These are phyloP conservation scores for Sarcodon sp. DNA, from an alignment of 768 basidiomycete species.

Conservation along the genomic window DNA sequence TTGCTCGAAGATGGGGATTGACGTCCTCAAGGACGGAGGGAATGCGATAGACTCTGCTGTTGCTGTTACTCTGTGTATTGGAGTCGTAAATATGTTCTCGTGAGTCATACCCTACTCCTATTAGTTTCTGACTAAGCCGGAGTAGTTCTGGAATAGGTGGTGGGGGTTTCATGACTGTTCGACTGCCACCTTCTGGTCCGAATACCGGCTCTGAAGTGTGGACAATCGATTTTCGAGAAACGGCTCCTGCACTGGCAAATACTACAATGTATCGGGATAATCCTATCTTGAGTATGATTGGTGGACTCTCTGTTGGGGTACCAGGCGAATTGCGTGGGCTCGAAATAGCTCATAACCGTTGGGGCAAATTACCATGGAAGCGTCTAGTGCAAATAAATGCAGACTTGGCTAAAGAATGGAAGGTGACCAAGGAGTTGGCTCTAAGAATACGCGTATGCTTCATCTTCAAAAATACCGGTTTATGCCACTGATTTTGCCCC, in stretches of 20 bases:
- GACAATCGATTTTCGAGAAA: slow-evolving; percentile 83
- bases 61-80: slow-evolving; percentile 63
- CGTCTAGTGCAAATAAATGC: slow-evolving; percentile 65
- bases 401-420: slow-evolving; percentile 68
- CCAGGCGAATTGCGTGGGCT: slow-evolving; percentile 88
- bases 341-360: slow-evolving; percentile 68
- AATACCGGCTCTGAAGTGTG: slow-evolving; percentile 43
- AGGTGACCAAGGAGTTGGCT: slow-evolving; percentile 65
- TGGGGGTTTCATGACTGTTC: slow-evolving; percentile 78
- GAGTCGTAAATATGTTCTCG: slow-evolving; percentile 88
- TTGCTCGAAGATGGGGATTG: slow-evolving; percentile 80
- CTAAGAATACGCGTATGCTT: slow-evolving; percentile 38
- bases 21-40: slow-evolving; percentile 67
- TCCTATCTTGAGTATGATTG: slow-evolving; percentile 41
- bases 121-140: slow-evolving; percentile 4
- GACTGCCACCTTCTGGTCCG: slow-evolving; percentile 42
- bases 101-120: slow-evolving; percentile 23
- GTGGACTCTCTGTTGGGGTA: slow-evolving; percentile 81
- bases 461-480: neutral
- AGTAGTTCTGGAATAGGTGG: slow-evolving; percentile 74
- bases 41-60: slow-evolving; percentile 88
- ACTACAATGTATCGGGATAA: slow-evolving; percentile 61
- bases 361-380: slow-evolving; percentile 76
- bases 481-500: slow-evolving; percentile 12
- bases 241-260: slow-evolving; percentile 62